Base-by-base conservation (phyloP, 2,329 filamentous ascomycete genomes). In the Epichloe typhina region DNA sequence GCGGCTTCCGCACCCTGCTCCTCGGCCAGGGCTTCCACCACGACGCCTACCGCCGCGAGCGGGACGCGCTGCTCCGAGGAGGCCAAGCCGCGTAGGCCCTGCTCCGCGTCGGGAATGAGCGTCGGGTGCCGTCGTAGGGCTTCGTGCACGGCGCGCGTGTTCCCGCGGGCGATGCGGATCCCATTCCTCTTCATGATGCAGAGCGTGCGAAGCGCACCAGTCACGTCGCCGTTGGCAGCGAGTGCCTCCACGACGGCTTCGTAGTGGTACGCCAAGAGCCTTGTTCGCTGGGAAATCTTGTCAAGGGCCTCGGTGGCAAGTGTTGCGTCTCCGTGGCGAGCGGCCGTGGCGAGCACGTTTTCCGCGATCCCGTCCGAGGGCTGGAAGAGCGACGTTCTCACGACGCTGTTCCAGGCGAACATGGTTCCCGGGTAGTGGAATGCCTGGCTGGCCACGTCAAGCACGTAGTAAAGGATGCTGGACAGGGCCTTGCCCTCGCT, bases 201-300 rank as follows among this genome's bases (percentile, higher is more conserved):
- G 15, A 95, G 71, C 1, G 86, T 74, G 40, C 79, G 76, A 37
- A 95, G 73, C 0, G 86, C 84, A 26, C 80, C 79, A 23, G 70
- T 66, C 7, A 91, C 60, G 55, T 93, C 80, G 2, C 74, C 72
- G 3, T 64, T 60, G 3, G 71, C 69, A 11, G 80, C 72, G 61
- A 94, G 88, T 4, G 84, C 77, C 52, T 87, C 81, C 6, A 90
- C 71, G 31, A 96, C 74, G 31, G 84, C 76, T 64, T 94, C 88
- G 66, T 93, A 95, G 62, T 96, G 88, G 54, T 84, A 74, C 5
- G 76, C 66, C 8, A 74, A 71, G 38, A 89, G 72, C 40, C 75
- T 72, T 1, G 76, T 62, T 17, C 61, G 59, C 36, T 51, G 53
- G 4, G 65, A 60, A 2, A 68, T 52, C 49, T 61, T 56, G 23